Evolutionary conservation across 352 stramenopile species (phyloP).

Genomic region (Phytophthora litchii): DNA sequence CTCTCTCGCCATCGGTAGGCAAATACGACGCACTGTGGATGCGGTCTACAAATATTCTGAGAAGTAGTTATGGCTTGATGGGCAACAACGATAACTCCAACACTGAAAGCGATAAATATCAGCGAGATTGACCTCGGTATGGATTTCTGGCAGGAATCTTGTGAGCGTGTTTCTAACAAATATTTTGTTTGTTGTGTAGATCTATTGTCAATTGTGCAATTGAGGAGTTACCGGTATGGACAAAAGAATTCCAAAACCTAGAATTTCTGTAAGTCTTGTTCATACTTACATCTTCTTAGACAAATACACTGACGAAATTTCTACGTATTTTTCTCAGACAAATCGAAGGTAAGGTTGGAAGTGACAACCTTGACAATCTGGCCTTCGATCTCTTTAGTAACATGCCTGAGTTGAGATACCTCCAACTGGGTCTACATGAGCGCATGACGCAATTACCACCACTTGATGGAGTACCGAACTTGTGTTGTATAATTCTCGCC

Average conservation of each 20-base stretch:
- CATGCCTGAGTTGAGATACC: conserved; percentile 39
- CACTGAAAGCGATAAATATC: conserved; percentile 24
- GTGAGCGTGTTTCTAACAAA: no score
- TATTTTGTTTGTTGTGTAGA: no score
- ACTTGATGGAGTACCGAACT: conserved; percentile 32
- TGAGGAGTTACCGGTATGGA: conserved; percentile 35
- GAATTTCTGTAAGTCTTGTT: conserved; percentile 52
- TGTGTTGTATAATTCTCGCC: conserved; percentile 41
- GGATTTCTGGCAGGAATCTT: conserved; percentile 1
- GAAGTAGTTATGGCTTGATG: conserved; percentile 18
- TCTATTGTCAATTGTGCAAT: conserved; percentile 38
- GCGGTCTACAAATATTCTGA: conserved; percentile 7
- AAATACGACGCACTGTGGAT: conserved; percentile 36
- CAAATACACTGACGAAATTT: no score
- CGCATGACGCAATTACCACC: conserved; percentile 30
- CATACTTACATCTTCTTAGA: no score
- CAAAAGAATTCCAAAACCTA: conserved; percentile 36
- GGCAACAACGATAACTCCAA: conserved; percentile 9
- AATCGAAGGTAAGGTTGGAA: conserved; percentile 43
- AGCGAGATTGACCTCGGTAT: background rate
- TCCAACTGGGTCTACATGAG: conserved; percentile 45
- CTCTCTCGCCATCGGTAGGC: conserved; percentile 25
- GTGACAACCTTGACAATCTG: conserved; percentile 27
- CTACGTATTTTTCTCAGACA: no score
- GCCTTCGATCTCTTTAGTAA: conserved; percentile 35